Base-by-base conservation (phyloP, 176 grass and related monocot species). In the Typha latifolia region DNA sequence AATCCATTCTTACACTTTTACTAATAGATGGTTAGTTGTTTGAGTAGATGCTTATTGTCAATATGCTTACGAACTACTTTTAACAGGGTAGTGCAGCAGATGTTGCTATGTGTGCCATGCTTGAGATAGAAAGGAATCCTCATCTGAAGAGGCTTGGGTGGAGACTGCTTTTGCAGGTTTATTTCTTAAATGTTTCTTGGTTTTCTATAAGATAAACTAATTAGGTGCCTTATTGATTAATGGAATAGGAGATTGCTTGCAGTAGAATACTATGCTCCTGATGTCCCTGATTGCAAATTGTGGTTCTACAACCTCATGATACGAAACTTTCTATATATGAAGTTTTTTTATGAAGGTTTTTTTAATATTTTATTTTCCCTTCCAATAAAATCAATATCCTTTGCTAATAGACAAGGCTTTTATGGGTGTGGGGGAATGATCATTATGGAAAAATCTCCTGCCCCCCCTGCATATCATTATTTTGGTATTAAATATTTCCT, bases 71-170 rank as follows among this genome's bases (percentile, higher is more conserved):
- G 31, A 66, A 57, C 51, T 43, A 56, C 24, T 63, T 61, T 67
- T 56, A 70, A 81, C 83, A 99, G 94, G 94, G 94, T 23, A 99
- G 94, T 67, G 94, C 94, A 73, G 94, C 89, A 72, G 94, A 99
- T 80, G 94, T 99, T 77, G 89, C 94, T 51, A 99, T 93, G 94
- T 99, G 94, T 70, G 94, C 94, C 14, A 99, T 99, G 94, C 84
- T 93, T 69, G 86, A 99, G 73, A 99, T 93, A 78, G 85, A 90
- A 53, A 69, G 32, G 16, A 93, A 93, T 82, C 12, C 29, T 72
- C 63, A 62, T 84, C 85, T 99, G 12, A 90, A 93, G 82, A 81
- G 84, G 78, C 81, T 99, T 51, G 94, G 94, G 19, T 99, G 86
- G 89, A 83, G 70, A 71, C 86, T 99, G 23, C 73, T 93, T 48